Evolutionary conservation across 352 stramenopile species (phyloP).

Genomic region (Phytophthora cactorum): DNA sequence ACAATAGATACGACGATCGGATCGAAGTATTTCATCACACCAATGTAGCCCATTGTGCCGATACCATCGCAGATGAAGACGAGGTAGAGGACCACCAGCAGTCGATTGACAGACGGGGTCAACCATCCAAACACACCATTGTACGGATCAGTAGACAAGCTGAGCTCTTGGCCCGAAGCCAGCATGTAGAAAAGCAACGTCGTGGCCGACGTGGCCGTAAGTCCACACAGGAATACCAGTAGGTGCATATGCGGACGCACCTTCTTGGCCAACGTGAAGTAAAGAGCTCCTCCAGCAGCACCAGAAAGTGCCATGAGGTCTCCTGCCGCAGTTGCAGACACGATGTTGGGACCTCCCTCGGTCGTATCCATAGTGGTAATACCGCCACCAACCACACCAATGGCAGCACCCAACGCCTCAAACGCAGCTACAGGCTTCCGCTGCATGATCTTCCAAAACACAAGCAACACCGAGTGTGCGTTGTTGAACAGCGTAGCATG

Average conservation of each 20-base stretch:
- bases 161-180: conserved; percentile 57
- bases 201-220: conserved; percentile 60
- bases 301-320: conserved; percentile 77
- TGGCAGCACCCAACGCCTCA: conserved; percentile 68
- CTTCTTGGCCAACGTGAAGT: conserved; percentile 83
- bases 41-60: conserved; percentile 91
- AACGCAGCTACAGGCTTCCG: conserved; percentile 64
- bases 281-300: conserved; percentile 71
- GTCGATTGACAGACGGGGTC: conserved; percentile 51
- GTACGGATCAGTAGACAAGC: conserved; percentile 62
- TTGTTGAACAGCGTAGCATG: conserved; percentile 89
- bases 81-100: conserved; percentile 83
- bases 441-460: conserved; percentile 71
- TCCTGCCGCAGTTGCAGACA: conserved; percentile 55
- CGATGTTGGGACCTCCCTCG: conserved; percentile 42
- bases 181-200: conserved; percentile 73
- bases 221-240: conserved; percentile 68
- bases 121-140: conserved; percentile 89
- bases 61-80: conserved; percentile 89
- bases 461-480: conserved; percentile 78
- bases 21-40: conserved; percentile 94
- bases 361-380: conserved; percentile 74
- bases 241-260: conserved; percentile 74
- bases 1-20: conserved; percentile 90
- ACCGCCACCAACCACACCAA: conserved; percentile 74